These are phyloP conservation scores for Hondaea fermentalgiana DNA, from an alignment of 108 stramenopile species.

Conservation along the genomic window DNA sequence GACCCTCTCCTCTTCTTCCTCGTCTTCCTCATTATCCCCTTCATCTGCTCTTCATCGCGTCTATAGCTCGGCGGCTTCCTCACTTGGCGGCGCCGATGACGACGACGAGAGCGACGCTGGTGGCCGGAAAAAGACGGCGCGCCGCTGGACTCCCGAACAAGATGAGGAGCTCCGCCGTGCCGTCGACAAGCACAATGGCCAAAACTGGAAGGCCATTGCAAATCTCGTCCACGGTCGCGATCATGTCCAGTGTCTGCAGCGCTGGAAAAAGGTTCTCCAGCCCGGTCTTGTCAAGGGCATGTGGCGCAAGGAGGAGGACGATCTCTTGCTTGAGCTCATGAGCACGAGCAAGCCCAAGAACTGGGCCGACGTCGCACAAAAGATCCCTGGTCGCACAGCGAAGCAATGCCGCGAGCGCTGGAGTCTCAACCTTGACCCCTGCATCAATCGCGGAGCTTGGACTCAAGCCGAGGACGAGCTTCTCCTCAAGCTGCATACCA, in stretches of 20 bases:
- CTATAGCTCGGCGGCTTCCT: neutral
- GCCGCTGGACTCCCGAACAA: slow-evolving; percentile 43
- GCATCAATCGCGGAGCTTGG: slow-evolving; percentile 81
- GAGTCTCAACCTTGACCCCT: slow-evolving; percentile 77
- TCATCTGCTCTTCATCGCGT: neutral
- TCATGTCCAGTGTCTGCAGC: slow-evolving; percentile 53
- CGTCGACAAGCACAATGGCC: slow-evolving; percentile 43
- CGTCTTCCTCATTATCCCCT: no score
- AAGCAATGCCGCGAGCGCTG: slow-evolving; percentile 41
- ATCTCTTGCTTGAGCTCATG: neutral
- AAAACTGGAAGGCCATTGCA: slow-evolving; percentile 53
- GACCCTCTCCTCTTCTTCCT: no score
- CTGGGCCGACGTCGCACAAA: neutral
- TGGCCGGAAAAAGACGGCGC: neutral
- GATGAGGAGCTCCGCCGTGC: slow-evolving; percentile 39
- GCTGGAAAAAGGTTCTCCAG: slow-evolving; percentile 55
- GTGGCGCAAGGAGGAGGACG: neutral
- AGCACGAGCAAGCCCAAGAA: neutral
- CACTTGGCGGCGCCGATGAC: neutral
- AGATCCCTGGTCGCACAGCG: neutral
- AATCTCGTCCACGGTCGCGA: slow-evolving; percentile 19
- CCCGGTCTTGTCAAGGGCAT: slow-evolving; percentile 48
- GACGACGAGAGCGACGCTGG: neutral
- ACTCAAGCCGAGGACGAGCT: slow-evolving; percentile 67
- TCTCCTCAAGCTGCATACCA: neutral